Conservation (phyloP, 1,284 basidiomycete species). For the Austroboletus olivaceoglutinosus region DNA sequence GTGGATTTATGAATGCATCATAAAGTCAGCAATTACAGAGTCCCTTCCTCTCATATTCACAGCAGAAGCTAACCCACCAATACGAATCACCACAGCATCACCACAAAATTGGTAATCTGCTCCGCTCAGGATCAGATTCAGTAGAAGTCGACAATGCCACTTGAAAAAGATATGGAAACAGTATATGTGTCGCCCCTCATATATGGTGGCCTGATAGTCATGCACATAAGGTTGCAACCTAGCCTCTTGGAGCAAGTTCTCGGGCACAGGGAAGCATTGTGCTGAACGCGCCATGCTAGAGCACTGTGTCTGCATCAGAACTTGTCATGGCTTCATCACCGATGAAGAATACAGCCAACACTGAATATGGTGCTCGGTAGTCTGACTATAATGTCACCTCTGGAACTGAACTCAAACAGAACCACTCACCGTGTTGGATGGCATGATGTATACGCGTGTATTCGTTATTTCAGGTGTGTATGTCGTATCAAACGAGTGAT, state of each 20-base stretch:
- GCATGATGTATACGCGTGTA: too few relatives aligned
- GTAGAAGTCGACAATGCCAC: background rate
- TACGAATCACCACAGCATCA: constrained; percentile 2
- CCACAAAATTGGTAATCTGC: background rate
- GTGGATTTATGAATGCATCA: background rate
- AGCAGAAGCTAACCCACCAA: background rate
- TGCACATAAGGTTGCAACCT: background rate
- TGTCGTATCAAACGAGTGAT: too few relatives aligned
- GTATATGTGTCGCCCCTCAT: background rate
- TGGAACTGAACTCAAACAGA: too few relatives aligned
- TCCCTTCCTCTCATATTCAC: constrained; percentile 4
- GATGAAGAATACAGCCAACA: background rate
- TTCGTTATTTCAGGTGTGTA: too few relatives aligned
- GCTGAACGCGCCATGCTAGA: background rate
- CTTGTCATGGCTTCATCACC: background rate
- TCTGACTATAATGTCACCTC: too few relatives aligned
- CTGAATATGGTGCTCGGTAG: background rate
- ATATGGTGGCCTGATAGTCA: background rate
- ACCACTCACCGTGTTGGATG: too few relatives aligned
- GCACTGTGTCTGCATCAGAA: background rate
- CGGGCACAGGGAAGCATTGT: background rate
- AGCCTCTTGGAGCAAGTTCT: constrained; percentile 1
- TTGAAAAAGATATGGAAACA: constrained; percentile 2
- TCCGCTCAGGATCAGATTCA: background rate
- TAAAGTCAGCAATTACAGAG: constrained; percentile 2